Percentiles rank a stretch among this genome's conserved stretches.
phyloP scores from a whole-genome alignment of 208 protist genomes.

The Strigomonas culicis region DNA sequence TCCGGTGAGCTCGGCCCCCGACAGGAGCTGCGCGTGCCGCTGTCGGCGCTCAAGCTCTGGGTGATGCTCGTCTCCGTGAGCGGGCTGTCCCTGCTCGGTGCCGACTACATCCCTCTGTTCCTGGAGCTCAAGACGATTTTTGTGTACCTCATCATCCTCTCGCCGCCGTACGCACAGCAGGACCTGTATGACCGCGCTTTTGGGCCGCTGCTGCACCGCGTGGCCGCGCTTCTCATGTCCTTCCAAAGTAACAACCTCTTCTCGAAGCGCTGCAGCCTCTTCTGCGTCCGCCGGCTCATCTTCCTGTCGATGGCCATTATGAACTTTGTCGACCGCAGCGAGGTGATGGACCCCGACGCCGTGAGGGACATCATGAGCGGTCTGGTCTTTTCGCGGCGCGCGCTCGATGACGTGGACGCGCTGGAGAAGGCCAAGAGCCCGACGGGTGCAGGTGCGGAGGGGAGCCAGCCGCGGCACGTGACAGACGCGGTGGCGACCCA shows the following conservation, averaged over 20 bases:
- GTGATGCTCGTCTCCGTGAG: slow-evolving; percentile 50
- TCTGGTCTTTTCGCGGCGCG: slow-evolving; percentile 38
- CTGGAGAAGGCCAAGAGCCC: slow-evolving; percentile 9
- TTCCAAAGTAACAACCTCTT: slow-evolving; percentile 33
- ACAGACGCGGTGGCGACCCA: background rate
- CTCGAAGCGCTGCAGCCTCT: slow-evolving; percentile 24
- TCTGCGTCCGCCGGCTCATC: slow-evolving; percentile 29
- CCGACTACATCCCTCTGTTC: slow-evolving; percentile 53
- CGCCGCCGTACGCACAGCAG: slow-evolving; percentile 38
- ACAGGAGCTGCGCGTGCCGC: no score
- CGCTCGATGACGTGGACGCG: slow-evolving; percentile 30
- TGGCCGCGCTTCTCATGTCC: slow-evolving; percentile 13
- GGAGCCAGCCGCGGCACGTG: background rate
- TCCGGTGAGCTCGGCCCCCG: no score
- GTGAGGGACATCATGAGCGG: slow-evolving; percentile 49
- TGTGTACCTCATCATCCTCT: slow-evolving; percentile 50
- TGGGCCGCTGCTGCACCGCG: slow-evolving; percentile 28
- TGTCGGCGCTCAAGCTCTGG: slow-evolving; percentile 56
- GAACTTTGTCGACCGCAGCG: slow-evolving; percentile 31
- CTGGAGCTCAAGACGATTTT: slow-evolving; percentile 50
- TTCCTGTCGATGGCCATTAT: slow-evolving; percentile 32
- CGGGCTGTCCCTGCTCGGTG: slow-evolving; percentile 37
- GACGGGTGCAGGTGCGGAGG: background rate
- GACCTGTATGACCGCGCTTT: slow-evolving; percentile 59
- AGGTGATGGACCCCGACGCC: slow-evolving; percentile 29